Base-by-base conservation (phyloP, 2,329 filamentous ascomycete species). In the Chrysosporium queenslandicum region DNA sequence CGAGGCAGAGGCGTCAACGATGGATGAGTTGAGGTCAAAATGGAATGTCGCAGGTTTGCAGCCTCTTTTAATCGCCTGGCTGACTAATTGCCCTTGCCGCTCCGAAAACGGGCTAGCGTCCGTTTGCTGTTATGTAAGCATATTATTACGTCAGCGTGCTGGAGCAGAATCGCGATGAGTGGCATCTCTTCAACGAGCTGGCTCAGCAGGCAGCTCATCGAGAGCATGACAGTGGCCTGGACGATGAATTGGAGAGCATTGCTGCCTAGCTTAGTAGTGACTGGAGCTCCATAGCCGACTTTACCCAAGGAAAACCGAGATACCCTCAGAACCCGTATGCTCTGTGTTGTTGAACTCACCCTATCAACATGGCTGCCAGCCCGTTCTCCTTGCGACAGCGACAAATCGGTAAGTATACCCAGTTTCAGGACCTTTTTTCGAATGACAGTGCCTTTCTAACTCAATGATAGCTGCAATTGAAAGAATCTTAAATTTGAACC, bases 401-500 rank as follows among this genome's bases (percentile, higher is more conserved):
- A 64, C 83, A 87, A 75, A 82, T 86, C 70, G 80, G 82, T 84
- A 73, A 64, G 78, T 65, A 11, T 39, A 11, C 1, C 2, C 5
- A 27, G 9, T 14, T 23, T 47, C 14, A 18, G 1, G 34, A 29
- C 14, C 29, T 14, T 27, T 40, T 7, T 23, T n/a, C 9, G 5
- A 3, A 12, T 11, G 37, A n/a, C n/a, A n/a, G n/a, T n/a, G n/a
- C n/a, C 37, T 23, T 12, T 12, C 29, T 52, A 14, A 39, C 52
- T 39, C 40, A 53, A 40, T 52, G 40, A 36, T 59, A 94, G 90
- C 85, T 46, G 91, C 91, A 16, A 88, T 98, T 64, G 89, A 94
- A 74, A 91, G 88, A 71, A 89, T 98, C 63, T 81, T 98, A 60
- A 97, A 96, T 68, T 76, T 98, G 60, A 98, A 98, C 71, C 84